A percentile compares a stretch with the other conserved stretches of the same genome.
These are phyloP conservation scores for Kentomonas sorsogonicus DNA, from an alignment of 208 protist species.

Conservation along the genomic window DNA sequence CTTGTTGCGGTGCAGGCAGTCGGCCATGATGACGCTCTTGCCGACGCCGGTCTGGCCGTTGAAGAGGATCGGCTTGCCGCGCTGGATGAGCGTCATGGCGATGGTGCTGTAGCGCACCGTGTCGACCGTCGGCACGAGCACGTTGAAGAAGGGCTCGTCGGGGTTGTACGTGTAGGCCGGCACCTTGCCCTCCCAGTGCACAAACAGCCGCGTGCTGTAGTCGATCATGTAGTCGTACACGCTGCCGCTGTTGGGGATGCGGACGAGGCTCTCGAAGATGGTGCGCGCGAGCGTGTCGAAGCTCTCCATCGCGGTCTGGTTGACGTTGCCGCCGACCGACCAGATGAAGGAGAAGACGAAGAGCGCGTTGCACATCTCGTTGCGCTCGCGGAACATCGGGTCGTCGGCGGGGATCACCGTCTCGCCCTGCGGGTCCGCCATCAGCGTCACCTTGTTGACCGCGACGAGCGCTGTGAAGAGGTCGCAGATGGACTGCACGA, in stretches of 20 bases:
- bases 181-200: conserved; percentile 80
- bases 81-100: conserved; percentile 83
- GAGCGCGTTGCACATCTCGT: conserved; percentile 84
- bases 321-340: conserved; percentile 94
- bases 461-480: conserved; percentile 86
- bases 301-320: conserved; percentile 71
- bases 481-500: conserved; percentile 90
- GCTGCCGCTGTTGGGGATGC: conserved; percentile 80
- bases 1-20: conserved; percentile 75
- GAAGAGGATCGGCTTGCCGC: conserved; percentile 90
- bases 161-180: conserved; percentile 79
- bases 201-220: conserved; percentile 66
- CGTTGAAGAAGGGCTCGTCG: conserved; percentile 92
- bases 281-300: conserved; percentile 89
- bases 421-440: conserved; percentile 55
- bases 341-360: conserved; percentile 96
- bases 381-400: conserved; percentile 70
- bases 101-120: conserved; percentile 93
- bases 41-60: conserved; percentile 95
- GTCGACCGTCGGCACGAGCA: conserved; percentile 96
- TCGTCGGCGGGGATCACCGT: conserved; percentile 54
- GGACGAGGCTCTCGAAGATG: conserved; percentile 79
- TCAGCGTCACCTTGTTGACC: conserved; percentile 67
- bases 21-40: conserved; percentile 92
- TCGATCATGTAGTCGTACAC: conserved; percentile 95